Conservation (phyloP, 1,139 yeast species). For the Arxiozyma slooffiae region DNA sequence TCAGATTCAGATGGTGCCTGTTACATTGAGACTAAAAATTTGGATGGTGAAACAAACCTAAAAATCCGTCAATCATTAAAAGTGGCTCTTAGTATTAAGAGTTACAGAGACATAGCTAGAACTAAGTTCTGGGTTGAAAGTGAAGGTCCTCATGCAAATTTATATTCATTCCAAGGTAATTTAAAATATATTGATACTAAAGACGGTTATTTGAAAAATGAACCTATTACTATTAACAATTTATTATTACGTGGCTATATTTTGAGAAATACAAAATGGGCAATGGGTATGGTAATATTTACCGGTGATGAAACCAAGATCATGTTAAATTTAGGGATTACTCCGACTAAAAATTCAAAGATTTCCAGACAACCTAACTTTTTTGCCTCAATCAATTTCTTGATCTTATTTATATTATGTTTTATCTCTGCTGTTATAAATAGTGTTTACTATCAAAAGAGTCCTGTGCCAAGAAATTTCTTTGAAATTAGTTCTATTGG, state of each 20-base stretch:
- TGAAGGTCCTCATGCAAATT: conserved; percentile 78
- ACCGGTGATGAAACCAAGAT: conserved; percentile 90
- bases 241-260: conserved; percentile 80
- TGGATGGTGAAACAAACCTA: conserved; percentile 93
- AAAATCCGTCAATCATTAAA: conserved; percentile 69
- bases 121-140: conserved; percentile 79
- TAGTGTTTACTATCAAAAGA: conserved; percentile 57
- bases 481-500: conserved; percentile 69
- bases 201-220: conserved; percentile 40
- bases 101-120: conserved; percentile 61
- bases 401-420: conserved; percentile 65
- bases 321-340: conserved; percentile 84
- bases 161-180: conserved; percentile 75
- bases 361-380: conserved; percentile 76
- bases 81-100: conserved; percentile 56
- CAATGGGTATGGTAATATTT: conserved; percentile 75
- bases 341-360: conserved; percentile 81
- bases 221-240: conserved; percentile 73
- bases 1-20: conserved; percentile 87
- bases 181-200: conserved; percentile 36
- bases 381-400: conserved; percentile 71
- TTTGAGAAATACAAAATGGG: conserved; percentile 91
- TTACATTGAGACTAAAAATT: conserved; percentile 84
- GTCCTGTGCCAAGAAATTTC: conserved; percentile 47
- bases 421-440: conserved; percentile 73